Percentiles rank a stretch among this genome's conserved stretches.
Evolutionary conservation across 805 yeast genomes (phyloP).

Genomic region (Sugiyamaella chiloensis): DNA sequence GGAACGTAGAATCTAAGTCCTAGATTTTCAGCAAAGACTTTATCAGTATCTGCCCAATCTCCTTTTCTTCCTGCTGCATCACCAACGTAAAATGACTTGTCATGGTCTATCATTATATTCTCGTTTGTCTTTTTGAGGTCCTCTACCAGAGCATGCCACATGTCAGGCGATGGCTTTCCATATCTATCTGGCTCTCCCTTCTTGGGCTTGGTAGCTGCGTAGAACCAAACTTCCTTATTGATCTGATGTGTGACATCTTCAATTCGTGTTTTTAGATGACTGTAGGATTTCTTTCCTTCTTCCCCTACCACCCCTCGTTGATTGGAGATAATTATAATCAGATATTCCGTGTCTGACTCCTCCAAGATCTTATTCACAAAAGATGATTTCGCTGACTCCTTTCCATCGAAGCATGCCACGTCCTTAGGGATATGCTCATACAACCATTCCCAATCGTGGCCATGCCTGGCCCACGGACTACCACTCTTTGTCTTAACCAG

Average conservation of each 20-base stretch:
- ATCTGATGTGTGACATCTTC: slow-evolving; percentile 28
- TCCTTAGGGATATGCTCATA: slow-evolving; percentile 17
- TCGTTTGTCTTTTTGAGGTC: slow-evolving; percentile 35
- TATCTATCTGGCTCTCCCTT: slow-evolving; percentile 21
- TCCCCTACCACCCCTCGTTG: slow-evolving; percentile 64
- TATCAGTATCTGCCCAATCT: slow-evolving; percentile 83
- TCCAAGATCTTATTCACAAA: background rate
- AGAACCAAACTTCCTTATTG: slow-evolving; percentile 43
- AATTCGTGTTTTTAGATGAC: slow-evolving; percentile 35
- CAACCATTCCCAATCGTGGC: slow-evolving; percentile 75
- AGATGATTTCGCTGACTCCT: background rate
- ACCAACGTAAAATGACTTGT: slow-evolving; percentile 69
- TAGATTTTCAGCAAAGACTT: slow-evolving; percentile 57
- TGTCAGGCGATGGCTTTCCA: slow-evolving; percentile 75
- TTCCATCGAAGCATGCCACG: background rate
- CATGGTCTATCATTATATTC: slow-evolving; percentile 38
- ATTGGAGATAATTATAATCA: slow-evolving; percentile 75
- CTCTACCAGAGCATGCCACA: slow-evolving; percentile 58
- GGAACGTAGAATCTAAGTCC: slow-evolving; percentile 63
- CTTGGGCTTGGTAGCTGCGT: slow-evolving; percentile 62
- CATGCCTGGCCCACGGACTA: slow-evolving; percentile 50
- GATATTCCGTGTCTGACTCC: slow-evolving; percentile 20
- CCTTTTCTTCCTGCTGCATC: slow-evolving; percentile 87
- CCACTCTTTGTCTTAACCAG: slow-evolving; percentile 66
- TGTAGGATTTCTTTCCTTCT: slow-evolving; percentile 35